A percentile compares a stretch with the other conserved stretches of the same genome.
phyloP scores from a whole-genome alignment of 2,329 filamentous ascomycete species.

The Cercospora zeina region DNA sequence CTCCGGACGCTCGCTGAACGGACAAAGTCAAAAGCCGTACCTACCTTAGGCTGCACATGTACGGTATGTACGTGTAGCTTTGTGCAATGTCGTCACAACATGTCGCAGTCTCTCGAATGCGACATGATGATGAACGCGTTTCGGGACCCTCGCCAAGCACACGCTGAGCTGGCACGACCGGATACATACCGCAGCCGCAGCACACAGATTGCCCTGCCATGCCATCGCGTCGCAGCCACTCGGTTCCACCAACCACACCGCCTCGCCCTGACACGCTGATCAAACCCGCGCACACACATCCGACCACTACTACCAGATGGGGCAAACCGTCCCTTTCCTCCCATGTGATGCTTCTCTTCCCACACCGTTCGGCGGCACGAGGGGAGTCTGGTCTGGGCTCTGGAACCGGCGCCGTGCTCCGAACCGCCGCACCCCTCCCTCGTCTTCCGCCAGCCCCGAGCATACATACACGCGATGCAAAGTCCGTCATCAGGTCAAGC shows the following conservation, averaged over 20 bases:
- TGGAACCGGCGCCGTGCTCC: not conserved
- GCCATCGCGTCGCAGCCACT: not conserved
- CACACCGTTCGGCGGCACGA: too few species aligned
- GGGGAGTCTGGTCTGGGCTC: too few species aligned
- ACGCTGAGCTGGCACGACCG: not conserved
- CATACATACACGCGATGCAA: not conserved
- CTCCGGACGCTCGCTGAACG: not conserved
- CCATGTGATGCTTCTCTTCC: too few species aligned
- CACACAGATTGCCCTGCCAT: too few species aligned
- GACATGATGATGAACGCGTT: not conserved
- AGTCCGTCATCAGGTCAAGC: slow-evolving; percentile 11
- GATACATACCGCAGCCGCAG: not conserved
- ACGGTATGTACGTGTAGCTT: too few species aligned
- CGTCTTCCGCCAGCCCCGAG: slow-evolving; percentile 9
- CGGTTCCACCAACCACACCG: slow-evolving; percentile 7
- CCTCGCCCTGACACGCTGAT: not conserved
- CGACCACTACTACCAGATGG: not conserved
- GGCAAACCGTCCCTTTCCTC: not conserved
- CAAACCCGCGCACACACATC: not conserved
- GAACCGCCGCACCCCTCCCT: not conserved
- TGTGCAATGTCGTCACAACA: not conserved
- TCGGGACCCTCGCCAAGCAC: not conserved
- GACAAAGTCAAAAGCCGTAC: not conserved
- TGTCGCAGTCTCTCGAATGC: not conserved
- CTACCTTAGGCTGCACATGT: too few species aligned